These are phyloP conservation scores for Typha latifolia DNA, from an alignment of 176 grass and related monocot species.

Conservation along the genomic window DNA sequence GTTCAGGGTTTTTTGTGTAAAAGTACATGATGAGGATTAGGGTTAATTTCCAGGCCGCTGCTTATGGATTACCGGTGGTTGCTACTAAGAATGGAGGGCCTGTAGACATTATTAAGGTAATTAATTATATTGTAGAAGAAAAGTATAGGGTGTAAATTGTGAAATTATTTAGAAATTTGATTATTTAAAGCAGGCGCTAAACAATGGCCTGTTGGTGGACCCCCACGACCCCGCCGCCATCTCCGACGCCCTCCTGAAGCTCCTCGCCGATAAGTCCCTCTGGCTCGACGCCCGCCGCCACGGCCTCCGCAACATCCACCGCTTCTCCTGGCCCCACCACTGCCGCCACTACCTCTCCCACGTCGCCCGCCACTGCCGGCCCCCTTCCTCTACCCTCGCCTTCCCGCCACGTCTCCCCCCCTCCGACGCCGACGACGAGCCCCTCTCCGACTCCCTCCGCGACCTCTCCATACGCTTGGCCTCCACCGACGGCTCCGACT, in stretches of 20 bases:
- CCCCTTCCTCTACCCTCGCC: slow-evolving; percentile 35
- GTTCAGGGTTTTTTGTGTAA: too few species aligned
- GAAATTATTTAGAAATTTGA: too few species aligned
- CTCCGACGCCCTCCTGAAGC: slow-evolving; percentile 52
- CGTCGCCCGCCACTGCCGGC: slow-evolving; percentile 31
- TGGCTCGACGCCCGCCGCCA: slow-evolving; percentile 82
- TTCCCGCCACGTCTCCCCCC: background rate
- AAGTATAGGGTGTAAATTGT: background rate
- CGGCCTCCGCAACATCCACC: slow-evolving; percentile 89
- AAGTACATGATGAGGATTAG: too few species aligned
- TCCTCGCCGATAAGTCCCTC: slow-evolving; percentile 64
- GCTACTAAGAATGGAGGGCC: slow-evolving; percentile 88
- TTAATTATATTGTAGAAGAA: background rate
- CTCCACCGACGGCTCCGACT: slow-evolving; percentile 37
- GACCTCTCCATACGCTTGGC: slow-evolving; percentile 56
- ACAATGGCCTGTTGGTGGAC: slow-evolving; percentile 78
- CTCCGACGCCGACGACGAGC: slow-evolving; percentile 8
- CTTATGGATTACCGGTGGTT: slow-evolving; percentile 82
- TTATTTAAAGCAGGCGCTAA: too few species aligned
- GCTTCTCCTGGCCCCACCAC: slow-evolving; percentile 98
- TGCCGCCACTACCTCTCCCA: slow-evolving; percentile 88
- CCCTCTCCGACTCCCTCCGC: slow-evolving; percentile 73
- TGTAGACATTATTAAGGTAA: slow-evolving; percentile 90
- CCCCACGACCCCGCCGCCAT: slow-evolving; percentile 65
- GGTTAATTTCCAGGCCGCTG: slow-evolving; percentile 43